phyloP scores from a whole-genome alignment of 495 filamentous ascomycete species.

The Penicillium verhagenii region DNA sequence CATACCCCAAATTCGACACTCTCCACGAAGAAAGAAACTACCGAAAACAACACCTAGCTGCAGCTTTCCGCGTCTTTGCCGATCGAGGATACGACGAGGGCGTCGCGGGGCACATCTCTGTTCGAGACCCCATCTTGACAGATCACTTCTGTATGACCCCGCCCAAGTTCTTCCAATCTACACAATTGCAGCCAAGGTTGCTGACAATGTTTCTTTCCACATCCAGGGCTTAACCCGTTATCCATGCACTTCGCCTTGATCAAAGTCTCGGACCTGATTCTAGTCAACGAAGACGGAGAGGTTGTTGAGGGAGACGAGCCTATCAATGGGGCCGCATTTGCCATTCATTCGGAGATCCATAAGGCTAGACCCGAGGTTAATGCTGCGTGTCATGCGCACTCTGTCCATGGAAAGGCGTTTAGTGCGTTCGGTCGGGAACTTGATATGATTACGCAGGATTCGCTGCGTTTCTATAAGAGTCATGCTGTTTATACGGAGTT shows the following conservation, averaged over 20 bases:
- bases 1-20: constrained; percentile 2
- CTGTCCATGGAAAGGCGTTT: constrained; percentile 28
- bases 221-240: constrained; percentile 2
- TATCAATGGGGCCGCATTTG: constrained; percentile 57
- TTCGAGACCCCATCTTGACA: constrained; percentile 55
- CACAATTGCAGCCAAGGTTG: too few relatives aligned
- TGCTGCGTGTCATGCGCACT: constrained; percentile 34
- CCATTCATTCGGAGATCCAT: constrained; percentile 48
- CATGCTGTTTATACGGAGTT: constrained; percentile 42
- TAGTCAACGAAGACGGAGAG: constrained; percentile 23
- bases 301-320: constrained; percentile 42
- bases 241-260: constrained; percentile 1
- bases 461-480: constrained; percentile 47
- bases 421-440: constrained; percentile 26
- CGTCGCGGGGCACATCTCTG: constrained; percentile 62
- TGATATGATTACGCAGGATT: constrained; percentile 44
- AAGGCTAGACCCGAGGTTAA: constrained; percentile 29
- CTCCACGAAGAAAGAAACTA: constrained; percentile 49
- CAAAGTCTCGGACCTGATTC: constrained; percentile 29
- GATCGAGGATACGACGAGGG: constrained; percentile 62
- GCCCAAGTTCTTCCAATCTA: too few relatives aligned
- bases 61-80: constrained; percentile 58
- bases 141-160: constrained; percentile 6
- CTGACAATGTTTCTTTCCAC: neutral
- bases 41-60: constrained; percentile 61